phyloP scores from a whole-genome alignment of 2,329 filamentous ascomycete genomes.

The Diplocarpon mali region DNA sequence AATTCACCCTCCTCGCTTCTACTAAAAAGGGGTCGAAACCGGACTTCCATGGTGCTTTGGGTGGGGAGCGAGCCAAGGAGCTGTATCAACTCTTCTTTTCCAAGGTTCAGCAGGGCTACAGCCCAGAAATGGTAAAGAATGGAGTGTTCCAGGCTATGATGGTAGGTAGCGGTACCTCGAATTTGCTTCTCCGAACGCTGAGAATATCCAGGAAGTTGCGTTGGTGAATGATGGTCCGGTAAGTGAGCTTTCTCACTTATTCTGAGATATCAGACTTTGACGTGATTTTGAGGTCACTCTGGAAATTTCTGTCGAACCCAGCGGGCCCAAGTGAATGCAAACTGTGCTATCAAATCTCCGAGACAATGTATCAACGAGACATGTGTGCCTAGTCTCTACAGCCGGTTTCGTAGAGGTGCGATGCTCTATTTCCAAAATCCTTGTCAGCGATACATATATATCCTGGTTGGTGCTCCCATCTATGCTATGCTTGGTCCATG shows the following conservation, averaged over 20 bases:
- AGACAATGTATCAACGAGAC: too few relatives aligned
- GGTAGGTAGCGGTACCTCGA: conserved; percentile 28
- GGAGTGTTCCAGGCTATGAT: conserved; percentile 99
- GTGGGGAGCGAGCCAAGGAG: conserved; percentile 63
- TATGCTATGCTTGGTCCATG: too few relatives aligned
- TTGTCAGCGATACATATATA: too few relatives aligned
- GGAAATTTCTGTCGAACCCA: conserved; percentile 23
- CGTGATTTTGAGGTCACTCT: conserved; percentile 20
- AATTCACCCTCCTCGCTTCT: conserved; percentile 86
- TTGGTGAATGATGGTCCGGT: conserved; percentile 77
- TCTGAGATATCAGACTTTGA: neutral
- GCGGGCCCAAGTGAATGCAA: conserved; percentile 10
- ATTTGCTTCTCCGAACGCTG: neutral
- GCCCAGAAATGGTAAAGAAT: conserved; percentile 69
- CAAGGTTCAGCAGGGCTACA: conserved; percentile 63
- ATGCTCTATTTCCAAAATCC: too few relatives aligned
- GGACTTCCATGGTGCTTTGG: conserved; percentile 82
- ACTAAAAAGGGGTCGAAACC: conserved; percentile 96
- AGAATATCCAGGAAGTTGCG: conserved; percentile 51
- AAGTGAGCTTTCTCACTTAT: conserved; percentile 21
- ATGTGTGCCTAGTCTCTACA: too few relatives aligned
- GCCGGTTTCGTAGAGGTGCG: too few relatives aligned
- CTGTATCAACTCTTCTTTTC: conserved; percentile 78
- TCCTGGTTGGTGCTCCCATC: too few relatives aligned
- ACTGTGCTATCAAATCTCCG: too few relatives aligned